Evolutionary conservation across 1,284 basidiomycete species (phyloP).

Genomic region (Singerocomus inundabilis): DNA sequence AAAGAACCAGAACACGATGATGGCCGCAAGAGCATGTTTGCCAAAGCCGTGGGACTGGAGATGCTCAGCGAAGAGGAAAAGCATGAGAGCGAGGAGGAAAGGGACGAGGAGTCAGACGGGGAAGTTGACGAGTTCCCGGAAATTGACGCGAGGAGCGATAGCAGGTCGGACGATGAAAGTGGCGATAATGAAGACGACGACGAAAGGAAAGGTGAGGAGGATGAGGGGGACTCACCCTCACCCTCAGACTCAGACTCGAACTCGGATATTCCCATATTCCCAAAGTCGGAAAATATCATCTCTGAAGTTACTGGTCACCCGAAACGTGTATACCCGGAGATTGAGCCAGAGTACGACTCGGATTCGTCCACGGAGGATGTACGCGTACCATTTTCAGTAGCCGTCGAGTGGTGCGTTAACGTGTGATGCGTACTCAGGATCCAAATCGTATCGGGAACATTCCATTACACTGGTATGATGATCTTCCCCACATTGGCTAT

Average conservation of each 20-base stretch:
- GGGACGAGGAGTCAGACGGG: slow-evolving; percentile 43
- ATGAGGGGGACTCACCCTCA: slow-evolving; percentile 27
- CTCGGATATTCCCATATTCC: slow-evolving; percentile 48
- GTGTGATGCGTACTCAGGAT: slow-evolving; percentile 47
- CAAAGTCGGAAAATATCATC: slow-evolving; percentile 65
- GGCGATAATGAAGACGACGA: slow-evolving; percentile 27
- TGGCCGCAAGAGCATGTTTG: slow-evolving; percentile 31
- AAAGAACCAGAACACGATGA: slow-evolving; percentile 45
- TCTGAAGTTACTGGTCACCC: slow-evolving; percentile 86
- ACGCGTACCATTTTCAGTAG: slow-evolving; percentile 35
- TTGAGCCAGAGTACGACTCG: slow-evolving; percentile 95
- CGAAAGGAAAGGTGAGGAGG: slow-evolving; percentile 33
- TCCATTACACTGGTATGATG: slow-evolving; percentile 99
- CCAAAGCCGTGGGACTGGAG: slow-evolving; percentile 51
- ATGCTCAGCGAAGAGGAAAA: slow-evolving; percentile 73
- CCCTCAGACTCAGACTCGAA: slow-evolving; percentile 31
- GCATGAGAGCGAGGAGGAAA: slow-evolving; percentile 37
- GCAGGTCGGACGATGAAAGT: slow-evolving; percentile 45
- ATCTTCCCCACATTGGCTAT: slow-evolving; percentile 99
- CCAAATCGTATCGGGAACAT: slow-evolving; percentile 95
- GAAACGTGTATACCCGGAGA: slow-evolving; percentile 90
- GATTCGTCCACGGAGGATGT: slow-evolving; percentile 98
- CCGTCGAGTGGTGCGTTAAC: slow-evolving; percentile 6
- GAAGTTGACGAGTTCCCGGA: slow-evolving; percentile 45
- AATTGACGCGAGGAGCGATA: slow-evolving; percentile 32